phyloP scores from a whole-genome alignment of 163 green algal genomes.

The Chloromonas sp. region DNA sequence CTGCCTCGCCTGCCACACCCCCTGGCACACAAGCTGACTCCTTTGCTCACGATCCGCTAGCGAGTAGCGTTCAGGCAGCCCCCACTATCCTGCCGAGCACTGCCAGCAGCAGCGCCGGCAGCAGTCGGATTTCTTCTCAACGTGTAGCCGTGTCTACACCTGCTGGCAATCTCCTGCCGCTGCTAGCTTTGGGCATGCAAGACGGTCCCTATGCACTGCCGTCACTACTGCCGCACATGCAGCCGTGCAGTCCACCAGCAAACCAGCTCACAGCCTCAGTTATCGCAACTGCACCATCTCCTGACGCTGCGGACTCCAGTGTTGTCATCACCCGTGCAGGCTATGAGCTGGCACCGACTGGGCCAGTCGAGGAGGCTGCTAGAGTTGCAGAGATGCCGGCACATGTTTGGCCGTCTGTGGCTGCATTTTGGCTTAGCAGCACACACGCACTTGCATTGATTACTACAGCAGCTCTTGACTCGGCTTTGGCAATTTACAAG shows the following conservation, averaged over 20 bases:
- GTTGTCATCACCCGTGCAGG: background rate
- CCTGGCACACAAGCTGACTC: background rate
- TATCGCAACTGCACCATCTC: background rate
- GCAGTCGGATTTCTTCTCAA: background rate
- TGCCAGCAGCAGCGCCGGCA: background rate
- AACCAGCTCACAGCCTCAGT: background rate
- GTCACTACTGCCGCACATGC: no score
- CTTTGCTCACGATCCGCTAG: no score
- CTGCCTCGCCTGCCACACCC: background rate
- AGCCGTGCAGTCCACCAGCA: background rate
- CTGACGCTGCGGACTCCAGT: background rate
- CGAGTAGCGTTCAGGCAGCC: no score
- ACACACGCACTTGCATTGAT: no score
- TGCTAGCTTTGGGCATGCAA: background rate
- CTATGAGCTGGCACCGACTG: no score
- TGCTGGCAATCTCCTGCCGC: background rate
- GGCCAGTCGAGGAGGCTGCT: background rate
- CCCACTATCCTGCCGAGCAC: background rate
- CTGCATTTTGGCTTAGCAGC: no score
- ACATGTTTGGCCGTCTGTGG: no score
- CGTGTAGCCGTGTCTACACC: background rate
- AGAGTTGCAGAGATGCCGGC: background rate
- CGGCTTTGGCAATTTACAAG: no score
- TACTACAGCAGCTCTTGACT: no score
- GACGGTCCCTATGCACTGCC: background rate